Percentiles rank a stretch among this genome's conserved stretches.
phyloP scores from a whole-genome alignment of 768 basidiomycete species.

The Lactarius vividus region DNA sequence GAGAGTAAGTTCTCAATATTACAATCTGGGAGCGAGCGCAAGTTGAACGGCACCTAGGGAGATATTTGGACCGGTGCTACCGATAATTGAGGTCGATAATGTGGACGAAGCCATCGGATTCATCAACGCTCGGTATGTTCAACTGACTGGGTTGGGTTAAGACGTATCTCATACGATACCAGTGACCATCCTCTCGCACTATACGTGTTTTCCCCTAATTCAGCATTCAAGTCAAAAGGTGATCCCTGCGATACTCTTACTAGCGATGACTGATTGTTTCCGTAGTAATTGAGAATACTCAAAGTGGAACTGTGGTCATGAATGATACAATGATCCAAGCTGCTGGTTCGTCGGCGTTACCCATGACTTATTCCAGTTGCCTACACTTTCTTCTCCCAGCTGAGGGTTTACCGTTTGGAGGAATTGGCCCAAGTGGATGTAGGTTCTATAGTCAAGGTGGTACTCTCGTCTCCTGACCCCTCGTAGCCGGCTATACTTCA shows the following conservation, averaged over 20 bases:
- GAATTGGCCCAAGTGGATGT: constrained; percentile 72
- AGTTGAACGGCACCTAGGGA: constrained; percentile 47
- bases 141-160: neutral
- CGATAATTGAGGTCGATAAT: constrained; percentile 67
- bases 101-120: constrained; percentile 70
- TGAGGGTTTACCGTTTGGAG: constrained; percentile 71
- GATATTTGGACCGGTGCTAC: constrained; percentile 80
- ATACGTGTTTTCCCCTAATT: constrained; percentile 70
- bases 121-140: constrained; percentile 52
- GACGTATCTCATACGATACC: neutral
- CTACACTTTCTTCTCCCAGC: constrained; percentile 35
- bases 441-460: constrained; percentile 32
- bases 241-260: constrained; percentile 5
- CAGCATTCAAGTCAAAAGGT: constrained; percentile 62
- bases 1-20: constrained; percentile 50
- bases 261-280: neutral
- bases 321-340: constrained; percentile 68
- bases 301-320: constrained; percentile 64
- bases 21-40: neutral
- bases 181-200: constrained; percentile 74
- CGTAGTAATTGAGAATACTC: constrained; percentile 65
- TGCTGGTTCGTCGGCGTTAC: constrained; percentile 42
- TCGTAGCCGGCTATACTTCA: constrained; percentile 61
- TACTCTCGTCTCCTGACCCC: constrained; percentile 7
- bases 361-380: neutral